Base-by-base conservation (phyloP, 106 monocot species). In the Acanthochlamys bracteata region DNA sequence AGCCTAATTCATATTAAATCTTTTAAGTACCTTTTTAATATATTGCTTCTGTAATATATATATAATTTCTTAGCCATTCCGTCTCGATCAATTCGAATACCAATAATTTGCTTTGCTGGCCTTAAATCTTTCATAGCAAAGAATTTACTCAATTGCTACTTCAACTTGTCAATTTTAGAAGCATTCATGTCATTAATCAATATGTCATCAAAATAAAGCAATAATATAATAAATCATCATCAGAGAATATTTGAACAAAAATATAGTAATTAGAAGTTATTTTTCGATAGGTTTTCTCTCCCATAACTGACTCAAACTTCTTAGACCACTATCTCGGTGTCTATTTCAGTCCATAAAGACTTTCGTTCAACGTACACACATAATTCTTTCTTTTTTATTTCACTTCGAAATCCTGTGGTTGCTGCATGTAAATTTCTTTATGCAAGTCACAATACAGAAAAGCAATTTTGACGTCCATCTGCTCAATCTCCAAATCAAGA, bases 371-470 rank as follows among this genome's bases (percentile, higher is more conserved):
- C 11, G 1, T 59, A 25, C 26, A 59, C 13, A 11, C 59, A 4
- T 22, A 22, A 57, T 57, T 4, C 3, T 57, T 57, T 4, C 3
- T 57, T 20, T 59, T 59, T 59, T 24, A 0, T 59, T 59, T 59
- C 2, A 59, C 25, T 25, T 25, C 17, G 17, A 59, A 25, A 25
- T 10, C 59, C 24, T 59, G 4, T 59, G 10, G 27, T 33, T 59
- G 59, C 1, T 26, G 9, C 25, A 59, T 59, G 17, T 26, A 59
- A 9, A 59, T 59, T 0, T 59, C 25, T 33, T 59, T 14, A 1
- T 59, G 25, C 10, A 59, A 59, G 17, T 59, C 59, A 59, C 59
- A 10, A 59, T 59, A 17, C 33, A 59, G 21, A 24, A 59, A 59
- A 25, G 10, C 13, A 26, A 25, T 59, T 14, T 59, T 59, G 14